These are phyloP conservation scores for Coccomyxa sp. DNA, from an alignment of 139 green algal genomes.

Conservation along the genomic window DNA sequence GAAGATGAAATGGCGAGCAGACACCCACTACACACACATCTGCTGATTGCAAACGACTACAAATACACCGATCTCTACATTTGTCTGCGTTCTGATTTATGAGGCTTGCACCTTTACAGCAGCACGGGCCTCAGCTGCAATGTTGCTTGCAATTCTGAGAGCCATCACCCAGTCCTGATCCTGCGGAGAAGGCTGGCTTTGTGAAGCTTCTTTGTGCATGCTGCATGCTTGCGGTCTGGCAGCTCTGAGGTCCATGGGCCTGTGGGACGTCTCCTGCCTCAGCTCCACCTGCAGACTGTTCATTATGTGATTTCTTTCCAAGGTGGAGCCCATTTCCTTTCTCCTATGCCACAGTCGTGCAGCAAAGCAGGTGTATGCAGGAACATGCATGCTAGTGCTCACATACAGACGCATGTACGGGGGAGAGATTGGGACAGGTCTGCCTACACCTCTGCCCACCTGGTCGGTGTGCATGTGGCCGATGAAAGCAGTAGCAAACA, in stretches of 20 bases:
- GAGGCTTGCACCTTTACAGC: conserved; percentile 20
- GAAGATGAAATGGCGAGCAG: no score
- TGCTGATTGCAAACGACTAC: no score
- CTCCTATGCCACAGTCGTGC: no score
- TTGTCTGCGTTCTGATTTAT: no score
- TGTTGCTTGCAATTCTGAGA: conserved; percentile 45
- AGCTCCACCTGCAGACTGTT: conserved; percentile 16
- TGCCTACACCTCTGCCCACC: not conserved
- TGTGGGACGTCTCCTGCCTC: conserved; percentile 49
- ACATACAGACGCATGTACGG: no score
- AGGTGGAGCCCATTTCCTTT: not conserved
- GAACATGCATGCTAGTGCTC: no score
- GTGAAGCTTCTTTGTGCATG: not conserved
- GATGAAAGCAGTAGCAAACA: not conserved
- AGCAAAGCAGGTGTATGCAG: no score
- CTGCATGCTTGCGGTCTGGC: not conserved
- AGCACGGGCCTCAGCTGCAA: conserved; percentile 56
- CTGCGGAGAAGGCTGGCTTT: no score
- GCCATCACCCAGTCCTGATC: conserved; percentile 27
- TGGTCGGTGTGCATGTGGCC: conserved; percentile 43
- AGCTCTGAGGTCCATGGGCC: conserved; percentile 59
- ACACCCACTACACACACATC: no score
- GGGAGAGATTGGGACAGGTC: no score
- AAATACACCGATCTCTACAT: no score
- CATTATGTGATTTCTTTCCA: not conserved